Evolutionary conservation across 2,329 filamentous ascomycete species (phyloP).

Genomic region (Graphilbum sp.): DNA sequence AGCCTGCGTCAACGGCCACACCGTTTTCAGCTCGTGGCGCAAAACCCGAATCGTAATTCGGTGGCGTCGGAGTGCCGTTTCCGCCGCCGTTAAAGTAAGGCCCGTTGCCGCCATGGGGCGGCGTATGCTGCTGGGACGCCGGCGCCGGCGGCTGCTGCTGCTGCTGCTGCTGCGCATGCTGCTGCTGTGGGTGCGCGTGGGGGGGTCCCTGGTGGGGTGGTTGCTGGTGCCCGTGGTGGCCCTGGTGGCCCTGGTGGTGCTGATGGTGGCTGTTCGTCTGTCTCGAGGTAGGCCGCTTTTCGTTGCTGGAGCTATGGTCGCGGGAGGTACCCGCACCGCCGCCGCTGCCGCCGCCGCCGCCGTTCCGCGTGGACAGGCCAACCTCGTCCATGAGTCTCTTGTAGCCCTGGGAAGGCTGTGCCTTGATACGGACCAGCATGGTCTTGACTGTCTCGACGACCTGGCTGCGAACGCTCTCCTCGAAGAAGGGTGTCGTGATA

Average conservation of each 20-base stretch:
- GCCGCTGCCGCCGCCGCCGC: conserved; percentile 16
- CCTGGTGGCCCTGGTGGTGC: conserved; percentile 17
- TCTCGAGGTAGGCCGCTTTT: conserved; percentile 38
- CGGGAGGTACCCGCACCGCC: conserved; percentile 25
- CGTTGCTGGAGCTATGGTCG: conserved; percentile 27
- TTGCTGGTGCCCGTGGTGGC: conserved; percentile 11
- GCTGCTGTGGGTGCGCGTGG: too few relatives aligned
- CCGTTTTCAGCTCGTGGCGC: conserved; percentile 35
- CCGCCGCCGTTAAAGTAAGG: conserved; percentile 34
- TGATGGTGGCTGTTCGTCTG: conserved; percentile 32
- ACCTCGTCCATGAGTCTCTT: conserved; percentile 99
- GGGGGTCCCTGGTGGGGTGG: conserved; percentile 10
- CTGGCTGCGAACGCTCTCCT: conserved; percentile 73
- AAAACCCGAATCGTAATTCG: conserved; percentile 35
- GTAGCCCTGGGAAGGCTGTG: conserved; percentile 87
- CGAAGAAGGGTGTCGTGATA: conserved; percentile 90
- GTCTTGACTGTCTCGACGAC: conserved; percentile 86
- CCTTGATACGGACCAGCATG: conserved; percentile 79
- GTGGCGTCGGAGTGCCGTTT: conserved; percentile 23
- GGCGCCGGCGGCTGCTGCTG: conserved; percentile 18
- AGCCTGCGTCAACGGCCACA: conserved; percentile 17
- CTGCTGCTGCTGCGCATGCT: conserved; percentile 15
- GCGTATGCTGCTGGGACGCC: conserved; percentile 3
- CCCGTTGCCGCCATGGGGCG: conserved; percentile 14
- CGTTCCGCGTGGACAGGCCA: conserved; percentile 55